phyloP scores from a whole-genome alignment of 768 basidiomycete genomes.

The Xerocomellus amylosporus region DNA sequence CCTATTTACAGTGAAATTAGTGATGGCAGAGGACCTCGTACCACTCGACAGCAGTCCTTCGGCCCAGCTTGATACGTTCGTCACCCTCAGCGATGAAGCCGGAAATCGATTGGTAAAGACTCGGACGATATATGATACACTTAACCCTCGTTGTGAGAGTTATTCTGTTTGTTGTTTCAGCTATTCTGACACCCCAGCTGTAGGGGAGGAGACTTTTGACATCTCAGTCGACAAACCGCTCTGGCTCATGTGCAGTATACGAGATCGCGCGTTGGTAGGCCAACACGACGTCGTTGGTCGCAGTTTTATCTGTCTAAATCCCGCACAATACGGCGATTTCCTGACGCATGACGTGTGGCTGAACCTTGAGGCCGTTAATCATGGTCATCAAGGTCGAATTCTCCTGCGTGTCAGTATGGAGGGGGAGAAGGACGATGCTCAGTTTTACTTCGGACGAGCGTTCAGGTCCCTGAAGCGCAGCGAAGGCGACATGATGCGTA shows the following conservation, averaged over 20 bases:
- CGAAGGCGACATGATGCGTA: conserved; percentile 92
- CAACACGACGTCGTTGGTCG: conserved; percentile 93
- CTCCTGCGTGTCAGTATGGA: conserved; percentile 94
- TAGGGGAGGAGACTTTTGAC: conserved; percentile 98
- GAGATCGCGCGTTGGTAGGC: conserved; percentile 85
- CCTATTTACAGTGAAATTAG: conserved; percentile 92
- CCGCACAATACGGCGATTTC: conserved; percentile 82
- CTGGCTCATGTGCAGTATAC: conserved; percentile 95
- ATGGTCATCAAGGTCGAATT: conserved; percentile 63
- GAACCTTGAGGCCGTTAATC: conserved; percentile 65
- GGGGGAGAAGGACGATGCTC: conserved; percentile 96
- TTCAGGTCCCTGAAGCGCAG: conserved; percentile 92
- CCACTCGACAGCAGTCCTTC: conserved; percentile 71
- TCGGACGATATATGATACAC: conserved; percentile 88
- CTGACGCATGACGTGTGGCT: conserved; percentile 91
- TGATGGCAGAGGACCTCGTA: conserved; percentile 85
- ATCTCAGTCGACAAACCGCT: conserved; percentile 89
- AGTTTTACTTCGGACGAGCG: conserved; percentile 94
- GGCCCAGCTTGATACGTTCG: conserved; percentile 87
- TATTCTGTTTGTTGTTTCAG: background rate
- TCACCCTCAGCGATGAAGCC: conserved; percentile 90
- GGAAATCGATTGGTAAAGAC: conserved; percentile 92
- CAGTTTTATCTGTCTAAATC: conserved; percentile 90
- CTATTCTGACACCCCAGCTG: conserved; percentile 6
- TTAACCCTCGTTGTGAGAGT: conserved; percentile 83